Evolutionary conservation across 768 basidiomycete species (phyloP).

Genomic region (Goffeauzyma gilvescens): DNA sequence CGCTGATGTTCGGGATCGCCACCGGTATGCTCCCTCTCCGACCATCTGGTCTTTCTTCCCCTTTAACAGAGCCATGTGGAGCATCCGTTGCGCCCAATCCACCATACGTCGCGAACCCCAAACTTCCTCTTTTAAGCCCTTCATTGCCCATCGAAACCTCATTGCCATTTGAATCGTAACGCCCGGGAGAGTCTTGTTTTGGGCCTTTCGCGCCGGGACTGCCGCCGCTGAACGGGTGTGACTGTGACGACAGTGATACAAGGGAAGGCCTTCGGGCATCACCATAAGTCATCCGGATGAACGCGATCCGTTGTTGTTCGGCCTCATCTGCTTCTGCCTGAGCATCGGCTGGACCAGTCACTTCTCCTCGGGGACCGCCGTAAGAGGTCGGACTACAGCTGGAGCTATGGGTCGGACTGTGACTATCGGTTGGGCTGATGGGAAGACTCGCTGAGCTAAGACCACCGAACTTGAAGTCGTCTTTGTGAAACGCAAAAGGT

Average conservation of each 20-base stretch:
- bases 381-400: background rate
- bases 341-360: conserved; percentile 16
- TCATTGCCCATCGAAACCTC: conserved; percentile 6
- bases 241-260: background rate
- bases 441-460: conserved; percentile 8
- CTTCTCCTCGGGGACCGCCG: conserved; percentile 2
- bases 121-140: conserved; percentile 7
- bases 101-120: conserved; percentile 4
- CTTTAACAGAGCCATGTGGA: background rate
- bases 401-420: background rate
- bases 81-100: background rate
- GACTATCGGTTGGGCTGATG: background rate
- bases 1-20: conserved; percentile 19
- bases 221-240: conserved; percentile 4
- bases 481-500: background rate
- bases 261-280: conserved; percentile 1
- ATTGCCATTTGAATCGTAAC: conserved; percentile 9
- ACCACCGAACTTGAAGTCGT: conserved; percentile 9
- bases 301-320: conserved; percentile 26
- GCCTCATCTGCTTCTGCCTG: conserved; percentile 27
- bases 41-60: conserved; percentile 2
- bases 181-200: conserved; percentile 2
- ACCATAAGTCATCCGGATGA: conserved; percentile 26
- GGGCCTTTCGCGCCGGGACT: background rate
- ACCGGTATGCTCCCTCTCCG: conserved; percentile 28